These are phyloP conservation scores for Trichomonascus vanleenenianus DNA, from an alignment of 805 yeast species.

Conservation along the genomic window DNA sequence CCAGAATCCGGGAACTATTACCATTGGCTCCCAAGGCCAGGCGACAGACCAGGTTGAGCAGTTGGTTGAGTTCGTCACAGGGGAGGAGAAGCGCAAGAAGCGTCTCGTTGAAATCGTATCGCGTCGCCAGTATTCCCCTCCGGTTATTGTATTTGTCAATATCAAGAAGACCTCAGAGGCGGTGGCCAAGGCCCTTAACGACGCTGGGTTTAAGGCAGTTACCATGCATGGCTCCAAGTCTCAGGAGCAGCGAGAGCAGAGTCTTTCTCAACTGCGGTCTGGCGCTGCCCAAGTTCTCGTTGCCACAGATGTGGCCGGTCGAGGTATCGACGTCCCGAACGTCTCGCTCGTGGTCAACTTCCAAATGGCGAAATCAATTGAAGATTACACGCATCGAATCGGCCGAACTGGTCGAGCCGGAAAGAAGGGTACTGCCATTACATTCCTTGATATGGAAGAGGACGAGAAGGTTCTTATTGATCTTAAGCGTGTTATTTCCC, in stretches of 20 bases:
- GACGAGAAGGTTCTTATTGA: constrained; percentile 47
- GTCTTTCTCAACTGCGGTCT: constrained; percentile 50
- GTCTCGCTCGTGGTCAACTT: constrained; percentile 81
- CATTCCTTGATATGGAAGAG: constrained; percentile 60
- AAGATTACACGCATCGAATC: constrained; percentile 83
- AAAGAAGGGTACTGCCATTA: constrained; percentile 61
- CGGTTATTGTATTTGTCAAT: constrained; percentile 77
- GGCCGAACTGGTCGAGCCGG: constrained; percentile 99
- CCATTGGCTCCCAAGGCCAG: constrained; percentile 60
- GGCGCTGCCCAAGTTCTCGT: constrained; percentile 57
- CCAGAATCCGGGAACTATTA: constrained; percentile 50
- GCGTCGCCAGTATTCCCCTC: constrained; percentile 35
- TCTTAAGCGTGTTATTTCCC: constrained; percentile 41
- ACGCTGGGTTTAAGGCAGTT: constrained; percentile 41
- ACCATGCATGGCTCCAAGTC: constrained; percentile 81
- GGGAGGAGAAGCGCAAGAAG: constrained; percentile 39
- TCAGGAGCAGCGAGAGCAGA: constrained; percentile 79
- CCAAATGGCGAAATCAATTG: constrained; percentile 72
- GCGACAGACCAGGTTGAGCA: constrained; percentile 67
- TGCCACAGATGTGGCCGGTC: constrained; percentile 93
- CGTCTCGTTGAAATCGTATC: constrained; percentile 36
- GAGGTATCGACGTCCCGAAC: constrained; percentile 89
- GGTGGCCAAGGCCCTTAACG: constrained; percentile 43
- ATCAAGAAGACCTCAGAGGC: constrained; percentile 65
- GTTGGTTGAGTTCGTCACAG: constrained; percentile 43